Conservation (phyloP, 2,329 filamentous ascomycete species). For the Endocalyx cinctus region DNA sequence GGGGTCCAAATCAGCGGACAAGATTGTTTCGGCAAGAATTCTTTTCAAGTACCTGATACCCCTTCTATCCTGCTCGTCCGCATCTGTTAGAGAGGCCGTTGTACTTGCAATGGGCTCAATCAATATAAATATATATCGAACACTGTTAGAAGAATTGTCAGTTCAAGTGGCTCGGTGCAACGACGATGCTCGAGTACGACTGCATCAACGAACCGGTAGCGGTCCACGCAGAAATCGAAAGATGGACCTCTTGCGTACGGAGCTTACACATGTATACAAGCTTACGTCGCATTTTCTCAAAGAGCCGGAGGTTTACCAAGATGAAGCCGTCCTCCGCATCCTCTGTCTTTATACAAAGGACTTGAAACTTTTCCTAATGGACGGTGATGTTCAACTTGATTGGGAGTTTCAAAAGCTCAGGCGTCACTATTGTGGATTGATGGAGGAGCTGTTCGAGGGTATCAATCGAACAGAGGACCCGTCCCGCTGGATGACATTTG, state of each 20-base stretch:
- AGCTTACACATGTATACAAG: conserved; percentile 95
- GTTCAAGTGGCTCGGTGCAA: conserved; percentile 81
- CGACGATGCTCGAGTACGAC: conserved; percentile 78
- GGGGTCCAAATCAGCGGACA: conserved; percentile 68
- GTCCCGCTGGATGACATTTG: conserved; percentile 94
- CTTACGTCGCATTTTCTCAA: conserved; percentile 86
- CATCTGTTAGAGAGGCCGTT: conserved; percentile 81
- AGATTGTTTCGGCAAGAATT: conserved; percentile 81
- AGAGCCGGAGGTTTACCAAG: conserved; percentile 70
- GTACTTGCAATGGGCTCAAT: conserved; percentile 91
- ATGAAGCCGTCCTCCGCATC: conserved; percentile 88
- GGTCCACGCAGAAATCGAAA: conserved; percentile 75
- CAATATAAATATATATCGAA: conserved; percentile 89
- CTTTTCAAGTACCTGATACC: conserved; percentile 91
- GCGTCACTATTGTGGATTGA: conserved; percentile 87
- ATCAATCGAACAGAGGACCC: conserved; percentile 82
- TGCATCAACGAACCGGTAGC: conserved; percentile 83
- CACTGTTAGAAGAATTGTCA: conserved; percentile 83
- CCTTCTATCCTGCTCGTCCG: conserved; percentile 72
- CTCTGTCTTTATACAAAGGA: conserved; percentile 88
- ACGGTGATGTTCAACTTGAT: conserved; percentile 89
- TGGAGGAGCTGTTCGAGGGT: conserved; percentile 89
- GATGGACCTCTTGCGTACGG: conserved; percentile 83
- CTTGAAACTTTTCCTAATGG: conserved; percentile 88
- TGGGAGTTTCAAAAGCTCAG: conserved; percentile 90